phyloP scores from a whole-genome alignment of 352 stramenopile species.

The Pythium pectinolyticum region DNA sequence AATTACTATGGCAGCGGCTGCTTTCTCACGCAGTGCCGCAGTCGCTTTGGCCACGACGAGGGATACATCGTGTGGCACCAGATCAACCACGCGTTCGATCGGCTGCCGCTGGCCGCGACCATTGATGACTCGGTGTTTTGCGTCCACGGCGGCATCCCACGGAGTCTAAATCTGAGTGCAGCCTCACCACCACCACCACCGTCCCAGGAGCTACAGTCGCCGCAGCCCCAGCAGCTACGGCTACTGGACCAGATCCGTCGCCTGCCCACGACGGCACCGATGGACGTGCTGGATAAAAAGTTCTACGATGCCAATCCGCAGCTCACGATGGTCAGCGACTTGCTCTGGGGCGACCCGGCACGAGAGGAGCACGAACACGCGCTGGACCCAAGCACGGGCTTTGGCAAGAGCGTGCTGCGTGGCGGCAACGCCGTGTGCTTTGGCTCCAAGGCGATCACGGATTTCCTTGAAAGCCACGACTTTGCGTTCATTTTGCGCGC shows the following conservation, averaged over 20 bases:
- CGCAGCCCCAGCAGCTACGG: too few species aligned
- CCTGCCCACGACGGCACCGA: slow-evolving; percentile 31
- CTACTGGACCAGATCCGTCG: slow-evolving; percentile 52
- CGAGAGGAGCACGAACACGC: slow-evolving; percentile 28
- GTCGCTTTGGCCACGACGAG: slow-evolving; percentile 46
- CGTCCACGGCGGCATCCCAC: slow-evolving; percentile 50
- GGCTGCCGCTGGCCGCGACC: slow-evolving; percentile 75
- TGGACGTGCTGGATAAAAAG: slow-evolving; percentile 47
- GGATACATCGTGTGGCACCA: slow-evolving; percentile 88
- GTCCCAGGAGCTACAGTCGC: too few species aligned
- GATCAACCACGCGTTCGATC: slow-evolving; percentile 59
- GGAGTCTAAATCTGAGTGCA: too few species aligned
- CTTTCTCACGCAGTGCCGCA: slow-evolving; percentile 65
- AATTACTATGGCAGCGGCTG: slow-evolving; percentile 54
- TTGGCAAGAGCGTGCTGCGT: slow-evolving; percentile 41
- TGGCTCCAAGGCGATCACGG: slow-evolving; percentile 57
- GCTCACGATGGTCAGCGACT: slow-evolving; percentile 58
- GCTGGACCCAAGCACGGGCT: slow-evolving; percentile 67
- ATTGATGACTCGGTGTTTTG: slow-evolving; percentile 82
- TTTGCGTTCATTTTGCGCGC: slow-evolving; percentile 71
- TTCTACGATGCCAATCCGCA: slow-evolving; percentile 38
- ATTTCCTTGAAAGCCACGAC: slow-evolving; percentile 56
- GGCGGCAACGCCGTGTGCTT: slow-evolving; percentile 75
- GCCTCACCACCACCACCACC: not conserved
- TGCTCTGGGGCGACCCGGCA: slow-evolving; percentile 61